A percentile compares a stretch with the other conserved stretches of the same genome.
phyloP scores from a whole-genome alignment of 345 rosid genomes.

The Zanthoxylum bungeanum region DNA sequence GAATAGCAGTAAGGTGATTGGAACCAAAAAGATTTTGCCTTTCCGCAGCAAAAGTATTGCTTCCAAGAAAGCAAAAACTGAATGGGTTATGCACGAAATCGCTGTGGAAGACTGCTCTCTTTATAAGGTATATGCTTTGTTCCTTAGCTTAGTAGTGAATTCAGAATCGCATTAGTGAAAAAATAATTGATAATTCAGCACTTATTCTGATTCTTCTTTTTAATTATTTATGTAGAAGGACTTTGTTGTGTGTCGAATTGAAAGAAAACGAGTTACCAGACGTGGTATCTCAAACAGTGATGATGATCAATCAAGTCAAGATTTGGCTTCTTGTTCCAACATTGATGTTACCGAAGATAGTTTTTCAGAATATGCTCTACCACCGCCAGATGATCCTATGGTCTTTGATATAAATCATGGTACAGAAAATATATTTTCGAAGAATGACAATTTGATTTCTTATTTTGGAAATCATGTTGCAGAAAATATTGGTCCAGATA shows the following conservation, averaged over 20 bases:
- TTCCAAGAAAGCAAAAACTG: not conserved
- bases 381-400: not conserved
- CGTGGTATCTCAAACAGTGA: not conserved
- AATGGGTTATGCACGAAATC: slow-evolving; percentile 8
- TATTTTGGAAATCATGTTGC: not conserved
- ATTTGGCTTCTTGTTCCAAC: too few relatives aligned
- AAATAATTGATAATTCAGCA: not conserved
- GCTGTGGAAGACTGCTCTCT: not conserved
- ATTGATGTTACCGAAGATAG: too few relatives aligned
- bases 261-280: not conserved
- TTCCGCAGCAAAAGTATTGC: too few relatives aligned
- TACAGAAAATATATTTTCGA: not conserved
- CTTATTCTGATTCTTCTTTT: too few relatives aligned
- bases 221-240: slow-evolving; percentile 3
- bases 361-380: too few relatives aligned
- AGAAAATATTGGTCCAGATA: not conserved
- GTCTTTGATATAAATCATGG: not conserved
- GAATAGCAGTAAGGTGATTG: slow-evolving; percentile 20
- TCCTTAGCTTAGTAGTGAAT: too few relatives aligned
- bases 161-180: not conserved
- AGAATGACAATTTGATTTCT: not conserved
- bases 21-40: slow-evolving; percentile 36
- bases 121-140: not conserved
- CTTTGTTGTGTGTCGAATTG: slow-evolving; percentile 1
- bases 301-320: not conserved